These are phyloP conservation scores for Cladophialophora immunda DNA, from an alignment of 2,329 filamentous ascomycete genomes.

Conservation along the genomic window DNA sequence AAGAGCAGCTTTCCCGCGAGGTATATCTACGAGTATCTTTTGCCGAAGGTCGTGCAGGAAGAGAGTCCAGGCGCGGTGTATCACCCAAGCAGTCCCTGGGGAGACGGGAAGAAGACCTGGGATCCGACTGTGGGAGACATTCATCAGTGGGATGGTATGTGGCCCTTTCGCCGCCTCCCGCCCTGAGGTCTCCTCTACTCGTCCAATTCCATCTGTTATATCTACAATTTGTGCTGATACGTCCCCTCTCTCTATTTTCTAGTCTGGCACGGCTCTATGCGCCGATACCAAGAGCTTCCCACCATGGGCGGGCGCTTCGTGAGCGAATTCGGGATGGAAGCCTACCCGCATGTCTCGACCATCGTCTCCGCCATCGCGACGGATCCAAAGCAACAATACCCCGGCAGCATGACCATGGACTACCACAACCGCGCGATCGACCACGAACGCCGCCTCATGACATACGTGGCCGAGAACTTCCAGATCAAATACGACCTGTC, in stretches of 20 bases:
- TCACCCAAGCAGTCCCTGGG: conserved; percentile 86
- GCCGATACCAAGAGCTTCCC: conserved; percentile 90
- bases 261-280: conserved; percentile 61
- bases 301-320: conserved; percentile 86
- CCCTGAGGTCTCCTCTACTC: too few species aligned
- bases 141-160: conserved; percentile 85
- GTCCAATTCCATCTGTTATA: conserved; percentile 76
- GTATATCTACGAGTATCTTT: conserved; percentile 91
- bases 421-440: conserved; percentile 96
- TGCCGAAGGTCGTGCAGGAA: conserved; percentile 75
- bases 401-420: conserved; percentile 85
- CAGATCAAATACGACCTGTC: conserved; percentile 65
- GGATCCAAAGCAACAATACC: conserved; percentile 75
- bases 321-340: conserved; percentile 94
- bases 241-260: conserved; percentile 58
- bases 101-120: conserved; percentile 75
- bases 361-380: conserved; percentile 73
- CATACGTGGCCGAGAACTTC: conserved; percentile 90
- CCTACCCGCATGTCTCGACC: conserved; percentile 83
- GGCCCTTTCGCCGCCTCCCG: too few species aligned
- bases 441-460: conserved; percentile 82
- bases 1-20: conserved; percentile 89
- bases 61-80: conserved; percentile 73
- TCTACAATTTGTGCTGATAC: conserved; percentile 70
- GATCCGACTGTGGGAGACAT: conserved; percentile 87